Conservation (phyloP, 176 grass and related monocot species). For the Cenchrus fungigraminus region DNA sequence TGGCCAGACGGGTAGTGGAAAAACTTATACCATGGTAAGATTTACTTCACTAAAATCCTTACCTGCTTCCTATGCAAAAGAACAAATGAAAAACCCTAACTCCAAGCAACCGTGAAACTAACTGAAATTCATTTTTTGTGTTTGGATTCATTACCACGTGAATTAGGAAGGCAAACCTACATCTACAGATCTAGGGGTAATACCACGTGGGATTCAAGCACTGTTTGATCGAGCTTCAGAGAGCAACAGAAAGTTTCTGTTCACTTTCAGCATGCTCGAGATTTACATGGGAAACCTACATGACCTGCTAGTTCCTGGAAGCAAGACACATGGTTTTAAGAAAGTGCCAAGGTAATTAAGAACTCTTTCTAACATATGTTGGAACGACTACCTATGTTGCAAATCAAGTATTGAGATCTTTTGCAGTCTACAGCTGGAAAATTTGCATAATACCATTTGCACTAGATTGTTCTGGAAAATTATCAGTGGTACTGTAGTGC, state of each 20-base stretch:
- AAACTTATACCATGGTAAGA: constrained; percentile 98
- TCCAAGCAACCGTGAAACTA: constrained; percentile 3
- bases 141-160: constrained; percentile 37
- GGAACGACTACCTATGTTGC: constrained; percentile 7
- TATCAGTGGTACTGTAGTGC: constrained; percentile 3
- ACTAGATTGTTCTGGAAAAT: constrained; percentile 7
- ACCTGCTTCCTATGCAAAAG: constrained; percentile 10
- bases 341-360: constrained; percentile 69
- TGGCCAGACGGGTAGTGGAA: constrained; percentile 95
- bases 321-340: constrained; percentile 52
- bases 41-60: constrained; percentile 29
- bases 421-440: neutral
- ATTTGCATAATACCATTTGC: neutral
- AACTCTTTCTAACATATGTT: constrained; percentile 23
- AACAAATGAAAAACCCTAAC: constrained; percentile 10
- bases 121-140: constrained; percentile 18
- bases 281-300: constrained; percentile 94
- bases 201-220: constrained; percentile 79
- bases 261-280: constrained; percentile 98
- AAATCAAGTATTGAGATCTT: constrained; percentile 8
- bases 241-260: constrained; percentile 68
- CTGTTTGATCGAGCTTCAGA: constrained; percentile 74
- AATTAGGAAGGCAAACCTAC: constrained; percentile 74
- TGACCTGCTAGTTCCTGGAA: constrained; percentile 73
- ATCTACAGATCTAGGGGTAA: constrained; percentile 62